Evolutionary conservation across 441 rosid species (phyloP).

Genomic region (Populus tomentosa): DNA sequence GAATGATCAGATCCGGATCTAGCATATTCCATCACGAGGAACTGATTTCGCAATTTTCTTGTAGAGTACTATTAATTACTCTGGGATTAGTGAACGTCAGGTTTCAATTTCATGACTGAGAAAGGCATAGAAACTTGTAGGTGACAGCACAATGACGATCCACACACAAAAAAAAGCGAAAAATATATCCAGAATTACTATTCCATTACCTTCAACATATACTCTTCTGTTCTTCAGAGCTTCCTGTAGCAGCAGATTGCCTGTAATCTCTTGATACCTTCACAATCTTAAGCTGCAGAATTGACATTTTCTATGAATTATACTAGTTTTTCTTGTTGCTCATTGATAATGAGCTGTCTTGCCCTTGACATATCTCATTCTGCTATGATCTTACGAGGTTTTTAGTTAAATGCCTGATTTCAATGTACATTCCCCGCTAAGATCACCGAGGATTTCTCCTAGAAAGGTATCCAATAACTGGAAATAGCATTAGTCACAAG

Average conservation of each 20-base stretch:
- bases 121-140: neutral
- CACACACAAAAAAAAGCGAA: too few species aligned
- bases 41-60: neutral
- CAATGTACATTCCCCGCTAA: slow-evolving; percentile 16
- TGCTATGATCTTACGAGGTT: slow-evolving; percentile 20
- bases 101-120: neutral
- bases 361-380: slow-evolving; percentile 15
- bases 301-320: slow-evolving; percentile 18
- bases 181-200: neutral
- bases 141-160: neutral
- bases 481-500: neutral
- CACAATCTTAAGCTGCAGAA: slow-evolving; percentile 16
- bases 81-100: neutral
- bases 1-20: neutral
- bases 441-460: slow-evolving; percentile 33
- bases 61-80: neutral
- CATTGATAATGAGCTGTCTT: slow-evolving; percentile 19
- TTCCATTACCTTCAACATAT: slow-evolving; percentile 10
- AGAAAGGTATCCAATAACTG: slow-evolving; percentile 25
- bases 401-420: slow-evolving; percentile 12
- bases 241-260: slow-evolving; percentile 24
- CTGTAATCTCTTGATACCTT: slow-evolving; percentile 5
- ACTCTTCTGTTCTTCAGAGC: slow-evolving; percentile 20
- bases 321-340: slow-evolving; percentile 20
- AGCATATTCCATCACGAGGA: neutral